Percentiles rank a stretch among this genome's conserved stretches.
These are phyloP conservation scores for Trichoderma atrobrunneum DNA, from an alignment of 2,329 filamentous ascomycete species.

Conservation along the genomic window DNA sequence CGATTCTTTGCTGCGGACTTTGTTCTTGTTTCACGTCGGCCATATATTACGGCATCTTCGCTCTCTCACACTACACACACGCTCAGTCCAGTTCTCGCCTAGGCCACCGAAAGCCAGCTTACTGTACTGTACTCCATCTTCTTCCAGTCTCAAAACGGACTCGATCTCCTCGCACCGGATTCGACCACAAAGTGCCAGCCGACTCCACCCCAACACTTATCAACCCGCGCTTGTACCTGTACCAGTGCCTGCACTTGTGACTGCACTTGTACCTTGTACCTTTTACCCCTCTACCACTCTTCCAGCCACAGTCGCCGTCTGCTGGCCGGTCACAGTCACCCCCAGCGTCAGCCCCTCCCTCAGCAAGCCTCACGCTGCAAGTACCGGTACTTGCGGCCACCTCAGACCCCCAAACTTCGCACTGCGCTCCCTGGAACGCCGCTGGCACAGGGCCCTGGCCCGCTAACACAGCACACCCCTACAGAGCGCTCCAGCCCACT, in stretches of 20 bases:
- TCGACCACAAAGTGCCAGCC: slow-evolving; percentile 8
- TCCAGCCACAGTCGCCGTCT: not conserved
- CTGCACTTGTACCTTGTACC: not conserved
- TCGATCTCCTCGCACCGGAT: slow-evolving; percentile 12
- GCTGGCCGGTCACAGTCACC: not conserved
- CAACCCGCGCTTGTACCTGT: not conserved
- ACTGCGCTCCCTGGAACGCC: slow-evolving; percentile 1
- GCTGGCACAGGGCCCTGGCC: slow-evolving; percentile 12
- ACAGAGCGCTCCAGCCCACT: slow-evolving; percentile 14
- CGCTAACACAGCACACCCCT: not conserved
- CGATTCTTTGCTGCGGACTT: not conserved
- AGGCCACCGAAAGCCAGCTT: not conserved
- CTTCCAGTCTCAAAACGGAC: not conserved
- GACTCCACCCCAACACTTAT: not conserved
- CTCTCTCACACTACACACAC: not conserved
- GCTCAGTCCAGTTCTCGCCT: not conserved
- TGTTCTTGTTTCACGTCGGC: not conserved
- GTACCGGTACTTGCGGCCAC: not conserved
- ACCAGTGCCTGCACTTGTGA: not conserved
- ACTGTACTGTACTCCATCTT: not conserved
- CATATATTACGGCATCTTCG: slow-evolving; percentile 14
- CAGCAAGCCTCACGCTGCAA: not conserved
- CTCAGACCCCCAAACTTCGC: not conserved
- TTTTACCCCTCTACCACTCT: not conserved
- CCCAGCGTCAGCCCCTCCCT: not conserved